phyloP scores from a whole-genome alignment of 2,329 filamentous ascomycete genomes.

The Botrytis cinerea region DNA sequence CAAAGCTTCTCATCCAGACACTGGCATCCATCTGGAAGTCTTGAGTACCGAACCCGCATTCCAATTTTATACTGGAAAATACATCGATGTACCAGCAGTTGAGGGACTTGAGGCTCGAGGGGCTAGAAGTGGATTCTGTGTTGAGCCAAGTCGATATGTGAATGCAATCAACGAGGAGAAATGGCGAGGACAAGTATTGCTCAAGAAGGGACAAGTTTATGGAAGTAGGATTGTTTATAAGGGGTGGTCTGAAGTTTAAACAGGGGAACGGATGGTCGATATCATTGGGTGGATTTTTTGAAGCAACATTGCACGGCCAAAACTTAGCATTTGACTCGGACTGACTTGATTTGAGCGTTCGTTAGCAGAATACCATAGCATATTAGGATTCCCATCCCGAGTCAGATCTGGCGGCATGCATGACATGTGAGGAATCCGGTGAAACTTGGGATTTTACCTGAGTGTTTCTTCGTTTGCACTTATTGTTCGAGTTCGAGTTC shows the following conservation, averaged over 20 bases:
- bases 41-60: constrained; percentile 92
- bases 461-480: not conserved
- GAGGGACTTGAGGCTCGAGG: constrained; percentile 64
- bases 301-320: constrained; percentile 5
- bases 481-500: no score
- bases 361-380: constrained; percentile 1
- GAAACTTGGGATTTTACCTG: not conserved
- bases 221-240: constrained; percentile 81
- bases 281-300: constrained; percentile 5
- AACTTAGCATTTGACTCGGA: not conserved
- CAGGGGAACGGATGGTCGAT: not conserved
- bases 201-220: constrained; percentile 84
- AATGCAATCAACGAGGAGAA: constrained; percentile 81
- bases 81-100: constrained; percentile 73
- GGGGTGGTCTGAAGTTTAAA: constrained; percentile 76
- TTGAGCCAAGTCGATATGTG: constrained; percentile 89
- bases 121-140: constrained; percentile 77
- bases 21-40: constrained; percentile 80
- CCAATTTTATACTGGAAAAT: constrained; percentile 93
- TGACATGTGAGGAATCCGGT: not conserved
- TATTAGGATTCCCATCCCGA: not conserved
- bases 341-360: not conserved
- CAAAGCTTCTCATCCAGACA: constrained; percentile 70
- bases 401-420: not conserved
- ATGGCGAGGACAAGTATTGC: constrained; percentile 75